Base-by-base conservation (phyloP, 257 asterid species). In the Vinca minor region DNA sequence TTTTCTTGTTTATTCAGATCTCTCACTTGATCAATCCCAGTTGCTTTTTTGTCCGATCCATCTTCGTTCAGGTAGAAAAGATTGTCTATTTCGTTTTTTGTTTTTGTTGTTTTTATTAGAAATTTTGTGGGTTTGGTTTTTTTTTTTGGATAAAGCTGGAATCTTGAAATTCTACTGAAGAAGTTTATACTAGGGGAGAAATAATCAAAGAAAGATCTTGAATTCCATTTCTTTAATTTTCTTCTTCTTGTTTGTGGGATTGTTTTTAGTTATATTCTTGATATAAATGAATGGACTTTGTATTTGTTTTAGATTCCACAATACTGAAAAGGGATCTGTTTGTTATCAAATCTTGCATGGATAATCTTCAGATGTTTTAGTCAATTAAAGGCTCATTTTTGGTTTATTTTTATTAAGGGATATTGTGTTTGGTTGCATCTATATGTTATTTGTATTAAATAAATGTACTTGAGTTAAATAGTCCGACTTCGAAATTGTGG, bases 71-170 rank as follows among this genome's bases (percentile, higher is more conserved):
- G 72, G 59, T 68, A 68, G 48, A 8, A n/a, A 34, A 41, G 44
- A 6, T 20, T n/a, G 31, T 56, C 42, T 5, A 31, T 3, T 12
- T 55, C 18, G 4, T 7, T 11, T 20, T 20, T 6, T 29, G 2
- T 62, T 25, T 7, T 15, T 6, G 36, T 42, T 18, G 36, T 42
- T 18, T 59, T 60, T 3, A 17, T 60, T 48, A 17, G 20, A 47
- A 5, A 25, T 31, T 62, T 21, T 36, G 39, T 42, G 69, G 64
- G 45, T 53, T 62, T 50, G 74, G n/a, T n/a, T n/a, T n/a, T n/a
- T n/a, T n/a, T n/a, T 65, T 42, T 36, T 42, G 38, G 29, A 26
- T 53, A 55, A 20, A 50, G 23, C 5, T 44, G 58, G n/a, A 44
- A 26, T 36, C 23, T 52, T 53, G 53, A 54, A 41, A 4, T 68